Conservation (phyloP, 2,329 filamentous ascomycete species). For the Drechslerella stenobrocha region DNA sequence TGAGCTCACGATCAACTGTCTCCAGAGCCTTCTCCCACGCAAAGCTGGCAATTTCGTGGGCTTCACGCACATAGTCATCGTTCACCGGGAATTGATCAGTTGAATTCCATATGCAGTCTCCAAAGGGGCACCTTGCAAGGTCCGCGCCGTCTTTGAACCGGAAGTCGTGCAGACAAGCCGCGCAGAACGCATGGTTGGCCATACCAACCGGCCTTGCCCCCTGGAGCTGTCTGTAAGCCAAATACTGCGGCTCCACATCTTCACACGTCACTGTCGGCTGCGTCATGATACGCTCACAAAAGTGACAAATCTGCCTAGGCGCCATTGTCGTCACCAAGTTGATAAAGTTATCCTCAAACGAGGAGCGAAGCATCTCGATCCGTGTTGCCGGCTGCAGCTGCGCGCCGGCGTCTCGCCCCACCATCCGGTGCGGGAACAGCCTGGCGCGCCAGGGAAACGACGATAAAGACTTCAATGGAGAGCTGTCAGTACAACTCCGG, state of each 20-base stretch:
- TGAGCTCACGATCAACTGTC: too few relatives aligned
- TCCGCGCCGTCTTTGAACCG: slow-evolving; percentile 3
- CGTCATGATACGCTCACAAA: slow-evolving; percentile 24
- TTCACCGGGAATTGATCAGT: slow-evolving; percentile 10
- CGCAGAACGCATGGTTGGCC: slow-evolving; percentile 31
- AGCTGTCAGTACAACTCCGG: too few relatives aligned
- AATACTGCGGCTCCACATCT: slow-evolving; percentile 19
- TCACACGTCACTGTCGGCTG: slow-evolving; percentile 21
- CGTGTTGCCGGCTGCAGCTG: slow-evolving; percentile 15
- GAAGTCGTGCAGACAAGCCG: slow-evolving; percentile 19
- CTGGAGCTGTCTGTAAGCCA: slow-evolving; percentile 10
- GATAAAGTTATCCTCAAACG: slow-evolving; percentile 20
- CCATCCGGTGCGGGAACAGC: neutral
- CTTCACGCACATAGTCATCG: slow-evolving; percentile 14
- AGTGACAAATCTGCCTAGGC: slow-evolving; percentile 29
- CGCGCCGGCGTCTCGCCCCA: neutral
- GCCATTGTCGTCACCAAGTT: slow-evolving; percentile 10
- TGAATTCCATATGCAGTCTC: slow-evolving; percentile 8
- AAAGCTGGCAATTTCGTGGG: slow-evolving; percentile 12
- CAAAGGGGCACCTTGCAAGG: slow-evolving; percentile 24
- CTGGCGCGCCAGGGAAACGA: slow-evolving; percentile 13
- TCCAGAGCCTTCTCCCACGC: slow-evolving; percentile 34
- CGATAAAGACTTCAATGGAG: too few relatives aligned
- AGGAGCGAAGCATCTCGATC: slow-evolving; percentile 5
- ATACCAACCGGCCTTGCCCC: slow-evolving; percentile 4